Base-by-base conservation (phyloP, 2,329 filamentous ascomycete species). In the Amesomyces nigricolor region DNA sequence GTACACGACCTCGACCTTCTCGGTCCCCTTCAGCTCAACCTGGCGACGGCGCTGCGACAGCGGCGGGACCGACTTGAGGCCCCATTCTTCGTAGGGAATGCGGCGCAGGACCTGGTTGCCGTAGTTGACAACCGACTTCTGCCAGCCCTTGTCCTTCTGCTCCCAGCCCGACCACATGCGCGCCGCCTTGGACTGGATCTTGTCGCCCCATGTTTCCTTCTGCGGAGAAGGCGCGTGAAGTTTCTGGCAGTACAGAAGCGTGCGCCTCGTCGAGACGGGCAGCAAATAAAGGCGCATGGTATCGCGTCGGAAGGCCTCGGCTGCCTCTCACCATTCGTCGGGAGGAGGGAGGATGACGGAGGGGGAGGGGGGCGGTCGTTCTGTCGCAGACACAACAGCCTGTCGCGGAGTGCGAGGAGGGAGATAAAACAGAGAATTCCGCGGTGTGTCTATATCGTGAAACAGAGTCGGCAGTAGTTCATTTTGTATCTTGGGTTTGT, bases 1-100 rank as follows among this genome's bases (percentile, higher is more conserved):
- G 67, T 88, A 97, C 51, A 89, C 74, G 30, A 96, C 79, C 62
- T 90, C 82, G 58, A 89, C 82, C 64, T 81, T 83, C 49, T 83
- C 80, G 61, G 79, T 78, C 38, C 80, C 82, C 51, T 82, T 70
- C 19, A 84, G 66, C 63, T 88, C 83, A 51, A 88, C 83, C 47
- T 80, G 75, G 63, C 81, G 79, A 56, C 84, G 79, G 62, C 82
- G 80, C 55, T 82, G 75, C 42, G 85, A 89, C 63, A 95, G 77
- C 19, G 91, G 86, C 44, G 94, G 94, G 51, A 99, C 86, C 37
- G 90, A 95, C 75, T 97, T 97, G 63, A 99, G 78, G 0, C 89
- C 91, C 94, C 94, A 99, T 85, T 99, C 94, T 73, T 97, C 89
- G 70, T 89, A 96, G 2, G 94, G 89, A 65, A 99, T 95, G 60